Evolutionary conservation across 2,329 filamentous ascomycete species (phyloP).

Genomic region (Colletotrichum coccodes): DNA sequence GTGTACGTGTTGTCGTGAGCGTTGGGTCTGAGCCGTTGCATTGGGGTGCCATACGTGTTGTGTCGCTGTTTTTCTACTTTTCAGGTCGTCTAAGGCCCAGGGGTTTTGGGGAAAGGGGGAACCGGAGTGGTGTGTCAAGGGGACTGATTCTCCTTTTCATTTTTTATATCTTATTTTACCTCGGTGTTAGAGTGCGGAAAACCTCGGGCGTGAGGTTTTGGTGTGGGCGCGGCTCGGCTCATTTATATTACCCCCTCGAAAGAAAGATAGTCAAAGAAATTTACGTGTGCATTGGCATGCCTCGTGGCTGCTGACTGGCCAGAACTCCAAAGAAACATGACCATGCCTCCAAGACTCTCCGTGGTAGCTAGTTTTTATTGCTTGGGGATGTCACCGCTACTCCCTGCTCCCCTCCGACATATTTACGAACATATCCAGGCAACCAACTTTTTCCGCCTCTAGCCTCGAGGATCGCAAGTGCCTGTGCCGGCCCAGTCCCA

Average conservation of each 20-base stretch:
- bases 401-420: no score
- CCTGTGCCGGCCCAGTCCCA: no score
- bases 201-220: not conserved
- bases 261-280: not conserved
- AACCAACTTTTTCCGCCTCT: no score
- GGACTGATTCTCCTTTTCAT: not conserved
- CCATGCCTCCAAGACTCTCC: no score
- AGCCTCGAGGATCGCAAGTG: no score
- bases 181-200: slow-evolving; percentile 23
- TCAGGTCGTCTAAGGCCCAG: not conserved
- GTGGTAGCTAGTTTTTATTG: no score
- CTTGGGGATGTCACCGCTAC: no score
- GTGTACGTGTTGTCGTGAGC: not conserved
- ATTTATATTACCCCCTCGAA: not conserved
- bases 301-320: not conserved
- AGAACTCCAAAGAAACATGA: not conserved
- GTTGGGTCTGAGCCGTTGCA: not conserved
- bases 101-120: slow-evolving; percentile 5
- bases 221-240: not conserved
- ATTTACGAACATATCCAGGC: no score
- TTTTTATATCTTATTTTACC: not conserved
- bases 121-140: slow-evolving; percentile 13
- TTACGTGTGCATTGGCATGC: not conserved
- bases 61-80: not conserved
- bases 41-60: not conserved